Evolutionary conservation across 139 green algal species (phyloP).

Genomic region (Yamagishiella unicocca): DNA sequence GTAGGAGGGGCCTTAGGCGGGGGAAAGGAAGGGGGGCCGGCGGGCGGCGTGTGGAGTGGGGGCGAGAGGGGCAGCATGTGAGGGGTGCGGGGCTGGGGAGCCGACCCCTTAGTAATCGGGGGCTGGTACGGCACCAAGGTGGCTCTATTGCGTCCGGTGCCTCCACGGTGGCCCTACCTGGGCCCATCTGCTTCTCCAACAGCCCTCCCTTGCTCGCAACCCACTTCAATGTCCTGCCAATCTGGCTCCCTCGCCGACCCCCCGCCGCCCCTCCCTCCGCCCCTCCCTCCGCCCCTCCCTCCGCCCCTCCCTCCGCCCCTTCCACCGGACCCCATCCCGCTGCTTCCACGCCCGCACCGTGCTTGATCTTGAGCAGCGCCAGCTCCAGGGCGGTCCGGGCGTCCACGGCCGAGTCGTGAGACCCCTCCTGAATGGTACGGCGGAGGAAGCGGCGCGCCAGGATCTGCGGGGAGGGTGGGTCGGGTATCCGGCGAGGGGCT

Average conservation of each 20-base stretch:
- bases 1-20: constrained; percentile 57
- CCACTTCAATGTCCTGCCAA: no score
- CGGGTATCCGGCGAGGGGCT: no score
- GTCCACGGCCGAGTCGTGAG: constrained; percentile 87
- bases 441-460: constrained; percentile 75
- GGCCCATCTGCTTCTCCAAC: not conserved
- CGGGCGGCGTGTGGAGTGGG: no score
- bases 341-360: constrained; percentile 66
- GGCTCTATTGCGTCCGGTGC: not conserved
- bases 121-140: no score
- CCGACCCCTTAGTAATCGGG: no score
- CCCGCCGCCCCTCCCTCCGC: not conserved
- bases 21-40: not conserved
- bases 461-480: constrained; percentile 26
- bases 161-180: not conserved
- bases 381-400: constrained; percentile 89
- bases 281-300: not conserved
- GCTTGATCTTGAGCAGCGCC: constrained; percentile 85
- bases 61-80: no score
- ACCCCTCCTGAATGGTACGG: constrained; percentile 80
- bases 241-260: not conserved
- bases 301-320: not conserved
- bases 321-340: no score
- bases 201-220: no score
- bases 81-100: no score